Percentiles rank a stretch among this genome's conserved stretches.
These are phyloP conservation scores for Stropharia rugosoannulata DNA, from an alignment of 768 basidiomycete species.

Conservation along the genomic window DNA sequence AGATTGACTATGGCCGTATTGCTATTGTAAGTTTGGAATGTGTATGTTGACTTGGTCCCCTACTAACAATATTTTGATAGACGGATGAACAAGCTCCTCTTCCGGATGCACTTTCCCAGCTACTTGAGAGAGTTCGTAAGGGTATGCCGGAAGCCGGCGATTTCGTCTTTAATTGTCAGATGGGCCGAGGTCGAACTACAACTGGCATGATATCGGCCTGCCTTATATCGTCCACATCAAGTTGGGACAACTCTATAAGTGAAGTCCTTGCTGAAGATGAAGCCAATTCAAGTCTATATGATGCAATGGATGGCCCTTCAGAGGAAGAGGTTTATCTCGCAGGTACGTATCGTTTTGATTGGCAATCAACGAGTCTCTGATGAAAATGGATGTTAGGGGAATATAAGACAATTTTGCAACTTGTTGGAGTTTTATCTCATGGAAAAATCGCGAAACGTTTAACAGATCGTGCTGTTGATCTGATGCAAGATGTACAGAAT, in stretches of 20 bases:
- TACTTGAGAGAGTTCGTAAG: constrained; percentile 71
- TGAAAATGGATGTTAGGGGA: constrained; percentile 60
- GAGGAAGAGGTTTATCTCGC: constrained; percentile 89
- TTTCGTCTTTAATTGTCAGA: constrained; percentile 96
- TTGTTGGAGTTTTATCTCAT: constrained; percentile 88
- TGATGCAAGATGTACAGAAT: constrained; percentile 97
- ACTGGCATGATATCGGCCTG: constrained; percentile 95
- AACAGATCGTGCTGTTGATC: constrained; percentile 85
- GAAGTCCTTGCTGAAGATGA: constrained; percentile 35
- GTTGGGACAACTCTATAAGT: constrained; percentile 51
- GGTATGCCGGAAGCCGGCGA: constrained; percentile 63
- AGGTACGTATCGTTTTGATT: constrained; percentile 42
- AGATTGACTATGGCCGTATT: constrained; percentile 88
- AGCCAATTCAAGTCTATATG: constrained; percentile 43
- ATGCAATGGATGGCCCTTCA: constrained; percentile 77
- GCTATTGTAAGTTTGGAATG: constrained; percentile 67
- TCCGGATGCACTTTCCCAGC: constrained; percentile 78
- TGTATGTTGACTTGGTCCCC: not conserved
- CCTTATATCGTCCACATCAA: constrained; percentile 73
- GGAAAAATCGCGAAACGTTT: constrained; percentile 92
- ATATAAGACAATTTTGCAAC: constrained; percentile 94
- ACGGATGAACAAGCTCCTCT: constrained; percentile 97
- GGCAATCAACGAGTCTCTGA: not conserved
- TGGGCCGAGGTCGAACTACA: constrained; percentile 90
- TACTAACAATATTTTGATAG: constrained; percentile 35